phyloP scores from a whole-genome alignment of 176 grass and related monocot genomes.

The Musa beccarii region DNA sequence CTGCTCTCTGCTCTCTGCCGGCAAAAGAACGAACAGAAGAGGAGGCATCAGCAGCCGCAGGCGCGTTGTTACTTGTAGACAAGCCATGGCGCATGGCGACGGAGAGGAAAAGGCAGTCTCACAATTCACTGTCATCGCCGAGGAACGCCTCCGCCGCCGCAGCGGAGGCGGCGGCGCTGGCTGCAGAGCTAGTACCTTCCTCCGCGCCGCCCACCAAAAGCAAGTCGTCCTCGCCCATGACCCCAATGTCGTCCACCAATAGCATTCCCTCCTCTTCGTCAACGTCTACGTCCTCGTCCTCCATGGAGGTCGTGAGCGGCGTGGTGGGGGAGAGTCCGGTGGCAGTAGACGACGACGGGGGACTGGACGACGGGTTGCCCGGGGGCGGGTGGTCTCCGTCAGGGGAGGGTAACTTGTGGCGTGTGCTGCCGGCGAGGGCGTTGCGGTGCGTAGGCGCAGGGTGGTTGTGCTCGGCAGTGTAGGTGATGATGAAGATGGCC shows the following conservation, averaged over 20 bases:
- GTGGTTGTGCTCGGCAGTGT: slow-evolving; percentile 27
- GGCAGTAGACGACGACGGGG: slow-evolving; percentile 1
- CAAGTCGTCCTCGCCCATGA: slow-evolving; percentile 15
- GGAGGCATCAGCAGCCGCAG: neutral
- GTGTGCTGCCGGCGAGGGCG: slow-evolving; percentile 22
- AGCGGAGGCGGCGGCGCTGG: neutral
- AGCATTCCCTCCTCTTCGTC: slow-evolving; percentile 8
- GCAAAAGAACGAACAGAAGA: neutral
- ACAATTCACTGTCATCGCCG: neutral
- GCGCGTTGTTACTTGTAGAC: neutral
- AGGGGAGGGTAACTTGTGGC: slow-evolving; percentile 12
- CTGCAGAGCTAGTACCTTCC: neutral
- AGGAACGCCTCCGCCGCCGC: neutral
- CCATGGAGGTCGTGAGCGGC: slow-evolving; percentile 12
- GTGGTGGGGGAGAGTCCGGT: slow-evolving; percentile 16
- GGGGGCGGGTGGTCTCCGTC: neutral
- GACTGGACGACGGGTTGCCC: slow-evolving; percentile 1
- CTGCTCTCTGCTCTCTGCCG: neutral
- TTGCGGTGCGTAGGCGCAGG: slow-evolving; percentile 18
- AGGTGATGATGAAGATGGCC: slow-evolving; percentile 20
- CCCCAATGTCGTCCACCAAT: slow-evolving; percentile 11
- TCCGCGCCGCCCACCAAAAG: neutral
- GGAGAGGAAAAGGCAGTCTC: slow-evolving; percentile 2
- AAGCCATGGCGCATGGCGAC: neutral
- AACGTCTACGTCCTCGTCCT: slow-evolving; percentile 2